phyloP scores from a whole-genome alignment of 257 asterid species.

The Echium plantagineum region DNA sequence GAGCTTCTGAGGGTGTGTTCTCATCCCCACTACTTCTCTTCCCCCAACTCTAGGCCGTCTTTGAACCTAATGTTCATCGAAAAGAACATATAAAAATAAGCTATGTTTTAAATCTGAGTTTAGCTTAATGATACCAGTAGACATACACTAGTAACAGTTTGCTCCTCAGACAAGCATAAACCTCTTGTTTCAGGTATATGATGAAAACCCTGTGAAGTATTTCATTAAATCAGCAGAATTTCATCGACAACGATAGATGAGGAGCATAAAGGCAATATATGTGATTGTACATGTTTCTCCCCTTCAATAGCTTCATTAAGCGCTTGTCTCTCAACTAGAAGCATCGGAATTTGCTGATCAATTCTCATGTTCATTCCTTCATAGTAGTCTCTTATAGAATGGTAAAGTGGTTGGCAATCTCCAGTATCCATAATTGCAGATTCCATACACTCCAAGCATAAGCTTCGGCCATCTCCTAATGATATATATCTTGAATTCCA shows the following conservation, averaged over 20 bases:
- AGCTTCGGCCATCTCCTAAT: constrained; percentile 86
- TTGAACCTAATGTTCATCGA: constrained; percentile 32
- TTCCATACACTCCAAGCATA: constrained; percentile 97
- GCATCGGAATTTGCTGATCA: constrained; percentile 89
- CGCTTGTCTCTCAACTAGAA: constrained; percentile 93
- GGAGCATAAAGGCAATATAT: constrained; percentile 4
- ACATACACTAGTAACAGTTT: constrained; percentile 83
- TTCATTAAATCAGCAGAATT: constrained; percentile 5
- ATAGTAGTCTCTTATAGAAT: constrained; percentile 77
- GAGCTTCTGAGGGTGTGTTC: constrained; percentile 81
- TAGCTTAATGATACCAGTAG: constrained; percentile 7
- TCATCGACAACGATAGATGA: neutral
- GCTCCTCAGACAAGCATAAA: constrained; percentile 95
- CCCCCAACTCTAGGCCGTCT: constrained; percentile 80
- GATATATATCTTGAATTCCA: constrained; percentile 59
- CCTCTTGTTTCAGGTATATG: constrained; percentile 99
- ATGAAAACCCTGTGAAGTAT: constrained; percentile 64
- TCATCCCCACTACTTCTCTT: constrained; percentile 59
- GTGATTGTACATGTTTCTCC: constrained; percentile 61
- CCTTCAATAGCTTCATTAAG: constrained; percentile 99
- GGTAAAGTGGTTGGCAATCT: constrained; percentile 95
- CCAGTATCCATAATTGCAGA: constrained; percentile 97
- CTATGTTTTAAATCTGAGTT: constrained; percentile 1
- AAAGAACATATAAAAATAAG: neutral
- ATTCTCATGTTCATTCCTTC: constrained; percentile 98